Evolutionary conservation across 2,329 filamentous ascomycete species (phyloP), one percentile per base, ranked within the genome.

Genomic region (Alternaria viburni): DNA sequence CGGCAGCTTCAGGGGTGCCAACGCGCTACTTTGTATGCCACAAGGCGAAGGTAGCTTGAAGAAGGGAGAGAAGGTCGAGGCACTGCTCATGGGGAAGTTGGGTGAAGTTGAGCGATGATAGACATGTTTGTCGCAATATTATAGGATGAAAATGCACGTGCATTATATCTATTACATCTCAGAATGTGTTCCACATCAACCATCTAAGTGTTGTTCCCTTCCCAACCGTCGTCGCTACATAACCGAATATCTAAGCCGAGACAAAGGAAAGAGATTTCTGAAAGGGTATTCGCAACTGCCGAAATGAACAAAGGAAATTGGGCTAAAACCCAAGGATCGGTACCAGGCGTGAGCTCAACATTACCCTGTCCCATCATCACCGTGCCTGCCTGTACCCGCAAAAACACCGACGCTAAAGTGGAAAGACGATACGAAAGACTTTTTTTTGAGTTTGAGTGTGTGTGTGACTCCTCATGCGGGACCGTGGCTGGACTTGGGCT

Each of bases 1-100:
- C 3, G 93, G 93, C 0, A 98, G 95, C 79, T 85, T 98, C 70
- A 92, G 90, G 65, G 90, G 91, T 19, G 95, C 96, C 3, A 99
- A 99, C 83, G 93, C 91, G 5, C 80, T 99, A 72, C 81, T 98
- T 23, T 92, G 91, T 71, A 82, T 96, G 81, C 91, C 91, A 0
- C 84, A 86, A 36, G 87, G 88, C 3, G 84, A 89, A 32, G 89
- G 88, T 6, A 84, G 83, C n/a, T 75, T 93, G 59, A 85, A 83
- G 50, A 91, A 91, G 76, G 93, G 93, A 0, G 81, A 87, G 56
- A 88, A 84, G 72, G 89, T 93, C 5, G 89, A 95, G 65, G 95
- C 93, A 10, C 81, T 97, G 72, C 77, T 98, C 74, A 93, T 98
- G 89, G 77, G 74, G n/a, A 59, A 59, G 30, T 36, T 62, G 50